Evolutionary conservation across 805 yeast genomes (phyloP).

Genomic region (Maudiozyma serrabonitensis): DNA sequence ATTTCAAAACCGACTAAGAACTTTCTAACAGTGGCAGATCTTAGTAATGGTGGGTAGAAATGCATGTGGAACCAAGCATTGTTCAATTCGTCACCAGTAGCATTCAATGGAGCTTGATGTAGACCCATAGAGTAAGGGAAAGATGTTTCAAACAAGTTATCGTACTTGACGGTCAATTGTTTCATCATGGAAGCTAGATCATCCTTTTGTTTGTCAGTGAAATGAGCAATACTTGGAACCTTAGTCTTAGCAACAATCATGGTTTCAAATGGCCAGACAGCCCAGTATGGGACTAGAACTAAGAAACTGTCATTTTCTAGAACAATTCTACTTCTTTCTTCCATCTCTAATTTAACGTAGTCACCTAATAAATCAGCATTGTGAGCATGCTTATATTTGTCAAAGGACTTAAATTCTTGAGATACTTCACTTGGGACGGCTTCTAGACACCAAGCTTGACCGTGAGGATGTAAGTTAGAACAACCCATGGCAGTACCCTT

Average conservation of each 20-base stretch:
- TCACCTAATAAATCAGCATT: conserved; percentile 49
- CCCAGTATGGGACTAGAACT: conserved; percentile 74
- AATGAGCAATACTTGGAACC: conserved; percentile 39
- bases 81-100: conserved; percentile 34
- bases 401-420: conserved; percentile 44
- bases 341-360: conserved; percentile 47
- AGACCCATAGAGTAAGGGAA: conserved; percentile 80
- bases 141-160: conserved; percentile 56
- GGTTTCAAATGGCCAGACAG: conserved; percentile 74
- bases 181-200: conserved; percentile 51
- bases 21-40: conserved; percentile 67
- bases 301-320: conserved; percentile 52
- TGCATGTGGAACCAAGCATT: conserved; percentile 61
- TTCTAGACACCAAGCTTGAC: conserved; percentile 71
- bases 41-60: conserved; percentile 67
- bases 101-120: conserved; percentile 60
- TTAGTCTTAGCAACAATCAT: conserved; percentile 50
- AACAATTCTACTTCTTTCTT: conserved; percentile 43
- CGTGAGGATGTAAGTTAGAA: conserved; percentile 75
- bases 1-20: conserved; percentile 66
- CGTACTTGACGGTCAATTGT: conserved; percentile 52
- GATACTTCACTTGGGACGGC: conserved; percentile 57
- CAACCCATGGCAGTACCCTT: conserved; percentile 78
- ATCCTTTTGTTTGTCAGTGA: conserved; percentile 36
- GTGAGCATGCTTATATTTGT: conserved; percentile 36